Percentiles rank a stretch among this genome's conserved stretches.
Evolutionary conservation across 2,329 filamentous ascomycete genomes (phyloP).

Genomic region (Sclerotinia trifoliorum): DNA sequence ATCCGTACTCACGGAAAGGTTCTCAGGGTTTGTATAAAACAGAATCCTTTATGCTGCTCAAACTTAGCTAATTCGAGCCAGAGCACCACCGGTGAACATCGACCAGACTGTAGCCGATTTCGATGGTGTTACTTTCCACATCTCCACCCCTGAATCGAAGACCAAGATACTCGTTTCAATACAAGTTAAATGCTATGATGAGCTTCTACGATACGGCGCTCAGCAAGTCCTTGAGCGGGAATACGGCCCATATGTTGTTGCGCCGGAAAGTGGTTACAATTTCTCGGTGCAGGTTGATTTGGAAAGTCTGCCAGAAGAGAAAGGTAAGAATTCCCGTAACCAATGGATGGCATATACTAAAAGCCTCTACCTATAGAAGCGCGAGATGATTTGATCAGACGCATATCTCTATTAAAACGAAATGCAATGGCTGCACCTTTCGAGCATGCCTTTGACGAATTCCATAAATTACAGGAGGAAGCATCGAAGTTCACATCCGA

Average conservation of each 20-base stretch:
- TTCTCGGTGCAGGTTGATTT: slow-evolving; percentile 92
- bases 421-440: slow-evolving; percentile 99
- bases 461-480: slow-evolving; percentile 80
- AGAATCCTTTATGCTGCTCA: slow-evolving; percentile 1
- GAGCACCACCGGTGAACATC: slow-evolving; percentile 81
- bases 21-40: slow-evolving; percentile 46
- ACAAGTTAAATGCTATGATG: slow-evolving; percentile 89
- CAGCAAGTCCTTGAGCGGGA: slow-evolving; percentile 88
- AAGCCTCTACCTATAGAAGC: slow-evolving; percentile 53
- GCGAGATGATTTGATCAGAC: slow-evolving; percentile 79
- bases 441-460: slow-evolving; percentile 93
- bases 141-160: slow-evolving; percentile 93
- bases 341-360: slow-evolving; percentile 21
- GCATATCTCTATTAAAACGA: slow-evolving; percentile 89
- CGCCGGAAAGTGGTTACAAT: slow-evolving; percentile 87
- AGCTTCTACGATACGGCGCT: slow-evolving; percentile 90
- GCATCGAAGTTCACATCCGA: slow-evolving; percentile 92
- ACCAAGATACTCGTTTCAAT: slow-evolving; percentile 93
- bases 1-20: slow-evolving; percentile 90
- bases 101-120: slow-evolving; percentile 99
- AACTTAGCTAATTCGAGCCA: slow-evolving; percentile 45
- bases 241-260: slow-evolving; percentile 87
- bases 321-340: slow-evolving; percentile 51
- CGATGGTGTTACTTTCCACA: slow-evolving; percentile 97
- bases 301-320: slow-evolving; percentile 77